Evolutionary conservation across 371 early-diverging fungal genomes (phyloP), one percentile per base, ranked within the genome.

Genomic region (Apophysomyces elegans): DNA sequence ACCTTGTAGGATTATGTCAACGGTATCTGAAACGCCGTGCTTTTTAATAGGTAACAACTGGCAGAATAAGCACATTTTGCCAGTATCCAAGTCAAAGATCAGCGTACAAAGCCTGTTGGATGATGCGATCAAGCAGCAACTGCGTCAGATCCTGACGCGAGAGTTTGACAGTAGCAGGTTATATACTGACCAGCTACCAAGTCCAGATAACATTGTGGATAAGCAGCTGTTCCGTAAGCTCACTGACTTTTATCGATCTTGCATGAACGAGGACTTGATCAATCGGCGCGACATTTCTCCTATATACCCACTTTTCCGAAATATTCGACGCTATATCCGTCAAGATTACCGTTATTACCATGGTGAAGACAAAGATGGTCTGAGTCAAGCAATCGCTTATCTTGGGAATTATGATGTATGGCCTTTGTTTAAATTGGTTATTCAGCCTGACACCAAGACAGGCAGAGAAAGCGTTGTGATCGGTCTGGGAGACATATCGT

Each of bases 221-320:
- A 37, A 70, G 69, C 82, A 75, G 46, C 54, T 81, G 56, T 78
- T 78, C 37, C 63, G 41, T 8, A 86, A 86, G 67, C 62, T 87
- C 14, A 68, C 67, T 26, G 65, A 67, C 6, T 76, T 88, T 8
- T 86, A 85, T 64, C 45, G 56, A 38, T 71, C 86, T 11, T 88
- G 88, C 63, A 80, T 88, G 83, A 74, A 88, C 13, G 80, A 80
- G 61, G 76, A 78, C 16, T 62, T 56, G 16, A 83, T 83, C 43
- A 67, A 68, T 18, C 46, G 65, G 32, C 41, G 58, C 11, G 79
- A 79, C 8, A 74, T 78, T 1, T 50, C 64, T 11, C 81, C 83
- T 2, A 60, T 88, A 2, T 68, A 74, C 21, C 72, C 75, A n/a
- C 45, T 81, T 7, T 66, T 85, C 16, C 67, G 74, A 21, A 56